phyloP scores from a whole-genome alignment of 176 grass and related monocot genomes.

The Puccinellia tenuiflora region DNA sequence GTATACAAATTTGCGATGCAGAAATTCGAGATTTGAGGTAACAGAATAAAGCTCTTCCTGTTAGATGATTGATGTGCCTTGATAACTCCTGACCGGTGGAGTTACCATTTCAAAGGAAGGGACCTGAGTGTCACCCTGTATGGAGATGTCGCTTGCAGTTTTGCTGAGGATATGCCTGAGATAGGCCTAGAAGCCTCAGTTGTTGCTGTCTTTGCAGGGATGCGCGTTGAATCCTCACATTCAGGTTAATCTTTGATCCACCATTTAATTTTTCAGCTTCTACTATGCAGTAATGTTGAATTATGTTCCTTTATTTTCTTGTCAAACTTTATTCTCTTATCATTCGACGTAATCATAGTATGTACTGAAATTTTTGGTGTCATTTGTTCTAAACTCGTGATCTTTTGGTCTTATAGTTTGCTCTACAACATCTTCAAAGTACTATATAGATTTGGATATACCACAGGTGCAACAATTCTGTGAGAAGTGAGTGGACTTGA shows the following conservation, averaged over 20 bases:
- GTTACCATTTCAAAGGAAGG: not conserved
- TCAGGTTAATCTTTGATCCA: not conserved
- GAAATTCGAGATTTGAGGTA: not conserved
- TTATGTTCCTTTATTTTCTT: not conserved
- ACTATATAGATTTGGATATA: not conserved
- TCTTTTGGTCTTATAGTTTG: not conserved
- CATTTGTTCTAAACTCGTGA: not conserved
- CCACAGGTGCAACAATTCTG: not conserved
- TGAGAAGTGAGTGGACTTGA: not conserved
- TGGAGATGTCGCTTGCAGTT: not conserved
- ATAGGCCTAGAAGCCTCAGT: not conserved
- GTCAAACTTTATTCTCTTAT: not conserved
- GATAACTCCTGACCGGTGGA: not conserved
- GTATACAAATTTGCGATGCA: not conserved
- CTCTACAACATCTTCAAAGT: constrained; percentile 3
- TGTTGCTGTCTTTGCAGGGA: not conserved
- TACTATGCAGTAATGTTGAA: not conserved
- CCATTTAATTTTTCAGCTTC: not conserved
- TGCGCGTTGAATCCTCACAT: not conserved
- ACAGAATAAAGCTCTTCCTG: not conserved
- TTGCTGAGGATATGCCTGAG: not conserved
- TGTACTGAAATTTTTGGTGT: not conserved
- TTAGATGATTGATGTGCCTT: not conserved
- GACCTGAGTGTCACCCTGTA: not conserved
- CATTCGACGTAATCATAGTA: not conserved